Conservation (phyloP, 2,329 filamentous ascomycete species). For the Sarocladium kiliense region DNA sequence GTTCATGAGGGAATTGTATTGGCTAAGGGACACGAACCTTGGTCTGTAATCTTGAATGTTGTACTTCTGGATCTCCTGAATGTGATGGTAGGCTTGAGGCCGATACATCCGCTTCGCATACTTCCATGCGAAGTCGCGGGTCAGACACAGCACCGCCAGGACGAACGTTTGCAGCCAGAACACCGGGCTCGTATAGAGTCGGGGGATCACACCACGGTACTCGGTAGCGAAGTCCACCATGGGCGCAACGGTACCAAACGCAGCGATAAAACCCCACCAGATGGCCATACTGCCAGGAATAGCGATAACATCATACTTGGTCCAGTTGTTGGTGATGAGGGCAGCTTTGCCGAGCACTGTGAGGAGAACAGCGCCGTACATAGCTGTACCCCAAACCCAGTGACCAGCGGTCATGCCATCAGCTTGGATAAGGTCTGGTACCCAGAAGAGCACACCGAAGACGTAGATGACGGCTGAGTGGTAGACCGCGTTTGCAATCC, state of each 20-base stretch:
- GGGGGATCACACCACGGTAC: conserved; percentile 77
- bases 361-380: conserved; percentile 89
- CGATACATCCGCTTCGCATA: conserved; percentile 97
- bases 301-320: conserved; percentile 92
- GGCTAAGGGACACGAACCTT: conserved; percentile 51
- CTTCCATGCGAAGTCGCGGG: conserved; percentile 93
- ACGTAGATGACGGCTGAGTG: conserved; percentile 93
- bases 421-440: conserved; percentile 68
- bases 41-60: conserved; percentile 99
- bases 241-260: conserved; percentile 82
- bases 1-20: not conserved
- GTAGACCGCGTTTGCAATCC: conserved; percentile 93
- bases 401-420: conserved; percentile 84
- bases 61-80: conserved; percentile 99
- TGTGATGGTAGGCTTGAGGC: conserved; percentile 93
- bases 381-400: conserved; percentile 95
- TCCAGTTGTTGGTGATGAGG: conserved; percentile 96
- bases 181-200: conserved; percentile 72
- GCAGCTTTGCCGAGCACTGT: conserved; percentile 94
- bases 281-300: conserved; percentile 90
- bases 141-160: conserved; percentile 73
- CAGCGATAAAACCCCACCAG: conserved; percentile 86
- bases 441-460: conserved; percentile 75
- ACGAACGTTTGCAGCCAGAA: conserved; percentile 91
- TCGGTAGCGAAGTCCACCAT: conserved; percentile 76